Evolutionary conservation across 768 basidiomycete genomes (phyloP).

Genomic region (Candolleomyces efflorescens): DNA sequence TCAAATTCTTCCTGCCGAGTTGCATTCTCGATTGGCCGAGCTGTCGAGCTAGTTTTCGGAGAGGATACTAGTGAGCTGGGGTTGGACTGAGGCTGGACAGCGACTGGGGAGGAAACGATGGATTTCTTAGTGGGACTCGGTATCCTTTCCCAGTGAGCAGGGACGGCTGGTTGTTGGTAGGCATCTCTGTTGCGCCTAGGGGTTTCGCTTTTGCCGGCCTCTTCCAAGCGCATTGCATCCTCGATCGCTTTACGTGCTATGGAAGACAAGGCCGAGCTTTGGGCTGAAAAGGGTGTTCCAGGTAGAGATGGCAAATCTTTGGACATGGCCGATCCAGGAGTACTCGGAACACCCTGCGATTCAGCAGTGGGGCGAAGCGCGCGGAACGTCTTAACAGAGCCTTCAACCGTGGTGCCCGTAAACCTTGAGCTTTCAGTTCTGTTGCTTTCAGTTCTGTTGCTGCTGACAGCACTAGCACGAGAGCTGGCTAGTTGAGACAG

Average conservation of each 20-base stretch:
- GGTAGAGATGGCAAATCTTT: constrained; percentile 23
- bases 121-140: constrained; percentile 8
- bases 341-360: constrained; percentile 40
- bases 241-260: constrained; percentile 63
- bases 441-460: constrained; percentile 33
- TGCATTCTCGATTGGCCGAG: constrained; percentile 50
- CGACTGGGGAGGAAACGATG: too few species aligned
- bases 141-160: constrained; percentile 8
- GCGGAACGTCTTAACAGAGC: constrained; percentile 71
- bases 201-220: constrained; percentile 33
- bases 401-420: constrained; percentile 47
- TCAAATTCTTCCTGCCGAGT: constrained; percentile 58
- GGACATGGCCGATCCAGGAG: constrained; percentile 24
- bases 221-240: constrained; percentile 63
- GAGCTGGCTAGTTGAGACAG: constrained; percentile 66
- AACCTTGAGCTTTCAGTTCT: constrained; percentile 52
- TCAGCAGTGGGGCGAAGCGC: constrained; percentile 62
- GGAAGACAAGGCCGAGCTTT: constrained; percentile 37
- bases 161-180: constrained; percentile 13
- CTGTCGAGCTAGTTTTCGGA: constrained; percentile 6
- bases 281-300: constrained; percentile 16
- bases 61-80: not conserved
- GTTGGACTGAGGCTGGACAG: not conserved
- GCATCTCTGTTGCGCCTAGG: constrained; percentile 13
- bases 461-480: constrained; percentile 43